Percentiles rank a stretch among this genome's conserved stretches.
Evolutionary conservation across 139 green algal genomes (phyloP).

Genomic region (Ettlia oleoabundans): DNA sequence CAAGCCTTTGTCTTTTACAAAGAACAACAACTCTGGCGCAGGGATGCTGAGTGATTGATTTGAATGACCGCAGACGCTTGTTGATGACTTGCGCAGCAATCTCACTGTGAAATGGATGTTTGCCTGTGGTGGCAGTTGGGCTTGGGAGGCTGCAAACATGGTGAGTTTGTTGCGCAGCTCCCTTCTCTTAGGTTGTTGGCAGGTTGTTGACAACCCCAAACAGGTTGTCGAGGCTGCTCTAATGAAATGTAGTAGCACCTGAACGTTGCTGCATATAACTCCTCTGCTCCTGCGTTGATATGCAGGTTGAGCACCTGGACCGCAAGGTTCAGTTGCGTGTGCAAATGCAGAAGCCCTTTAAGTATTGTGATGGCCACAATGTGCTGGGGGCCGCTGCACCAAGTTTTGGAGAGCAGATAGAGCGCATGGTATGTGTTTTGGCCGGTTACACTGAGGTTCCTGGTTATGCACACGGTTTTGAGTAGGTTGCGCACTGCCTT

Average conservation of each 20-base stretch:
- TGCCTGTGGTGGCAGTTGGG: constrained; percentile 16
- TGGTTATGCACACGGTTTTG: not conserved
- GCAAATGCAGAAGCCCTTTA: constrained; percentile 19
- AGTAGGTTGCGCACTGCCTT: not conserved
- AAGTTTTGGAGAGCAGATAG: constrained; percentile 3
- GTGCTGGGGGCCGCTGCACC: constrained; percentile 7
- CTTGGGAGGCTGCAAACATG: constrained; percentile 27
- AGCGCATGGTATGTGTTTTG: constrained; percentile 11
- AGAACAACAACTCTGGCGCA: no score
- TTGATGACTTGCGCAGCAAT: not conserved
- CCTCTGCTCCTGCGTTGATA: not conserved
- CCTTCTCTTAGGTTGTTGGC: not conserved
- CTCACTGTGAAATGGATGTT: constrained; percentile 26
- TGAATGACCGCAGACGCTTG: no score
- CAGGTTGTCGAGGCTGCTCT: no score
- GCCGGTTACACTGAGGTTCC: not conserved
- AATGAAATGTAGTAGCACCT: no score
- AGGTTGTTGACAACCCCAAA: not conserved
- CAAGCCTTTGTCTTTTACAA: no score
- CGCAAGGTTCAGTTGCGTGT: not conserved
- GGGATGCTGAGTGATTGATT: no score
- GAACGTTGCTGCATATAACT: no score
- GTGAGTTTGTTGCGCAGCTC: not conserved
- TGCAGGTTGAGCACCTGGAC: constrained; percentile 16
- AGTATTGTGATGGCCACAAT: constrained; percentile 19